These are phyloP conservation scores for Rhodotorula taiwanensis DNA, from an alignment of 768 basidiomycete species.

Conservation along the genomic window DNA sequence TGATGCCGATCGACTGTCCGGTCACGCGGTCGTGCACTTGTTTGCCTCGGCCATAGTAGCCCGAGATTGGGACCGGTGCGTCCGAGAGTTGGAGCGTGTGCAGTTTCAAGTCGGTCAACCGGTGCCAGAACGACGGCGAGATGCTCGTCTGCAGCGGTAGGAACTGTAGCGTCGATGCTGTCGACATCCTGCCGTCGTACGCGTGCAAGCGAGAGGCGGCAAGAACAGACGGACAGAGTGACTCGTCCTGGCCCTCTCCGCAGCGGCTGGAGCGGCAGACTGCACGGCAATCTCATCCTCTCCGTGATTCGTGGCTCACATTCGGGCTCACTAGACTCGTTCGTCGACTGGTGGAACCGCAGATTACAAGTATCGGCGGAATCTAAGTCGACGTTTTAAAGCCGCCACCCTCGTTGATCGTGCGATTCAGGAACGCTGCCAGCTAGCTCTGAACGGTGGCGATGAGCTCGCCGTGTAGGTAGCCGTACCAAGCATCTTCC, in stretches of 20 bases:
- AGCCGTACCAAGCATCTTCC: slow-evolving; percentile 46
- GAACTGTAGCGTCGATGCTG: slow-evolving; percentile 58
- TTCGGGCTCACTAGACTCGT: too few species aligned
- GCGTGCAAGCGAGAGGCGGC: not conserved
- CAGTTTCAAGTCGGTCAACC: slow-evolving; percentile 79
- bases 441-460: too few species aligned
- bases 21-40: slow-evolving; percentile 69
- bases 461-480: slow-evolving; percentile 44
- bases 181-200: not conserved
- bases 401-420: too few species aligned
- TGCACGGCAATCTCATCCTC: too few species aligned
- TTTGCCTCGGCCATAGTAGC: slow-evolving; percentile 63
- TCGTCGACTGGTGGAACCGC: too few species aligned
- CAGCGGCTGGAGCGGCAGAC: too few species aligned
- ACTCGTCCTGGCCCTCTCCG: too few species aligned
- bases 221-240: too few species aligned
- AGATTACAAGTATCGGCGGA: too few species aligned
- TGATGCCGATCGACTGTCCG: slow-evolving; percentile 64
- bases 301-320: too few species aligned
- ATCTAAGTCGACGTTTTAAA: too few species aligned
- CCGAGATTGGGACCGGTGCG: slow-evolving; percentile 58
- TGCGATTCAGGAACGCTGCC: too few species aligned
- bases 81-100: slow-evolving; percentile 80
- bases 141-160: slow-evolving; percentile 78
- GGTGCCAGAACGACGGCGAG: slow-evolving; percentile 88